phyloP scores from a whole-genome alignment of 1,139 yeast species.

The Yamadazyma pseudoaaseri region DNA sequence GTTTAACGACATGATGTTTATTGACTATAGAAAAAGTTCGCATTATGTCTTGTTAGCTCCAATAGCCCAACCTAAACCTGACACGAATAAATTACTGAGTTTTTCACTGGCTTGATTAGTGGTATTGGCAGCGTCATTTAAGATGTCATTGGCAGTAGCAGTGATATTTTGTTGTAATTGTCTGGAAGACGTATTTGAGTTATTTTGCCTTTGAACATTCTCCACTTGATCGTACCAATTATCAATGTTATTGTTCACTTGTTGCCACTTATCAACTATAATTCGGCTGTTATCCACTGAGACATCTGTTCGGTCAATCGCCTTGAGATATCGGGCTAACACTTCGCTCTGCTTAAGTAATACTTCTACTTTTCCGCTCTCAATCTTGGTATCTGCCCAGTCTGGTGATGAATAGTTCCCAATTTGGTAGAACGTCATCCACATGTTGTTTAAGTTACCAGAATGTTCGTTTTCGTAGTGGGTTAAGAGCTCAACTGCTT shows the following conservation, averaged over 20 bases:
- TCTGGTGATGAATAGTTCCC: conserved; percentile 53
- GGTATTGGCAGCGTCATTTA: conserved; percentile 34
- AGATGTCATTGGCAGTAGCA: conserved; percentile 24
- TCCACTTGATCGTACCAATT: conserved; percentile 17
- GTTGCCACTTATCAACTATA: conserved; percentile 38
- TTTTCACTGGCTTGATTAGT: conserved; percentile 47
- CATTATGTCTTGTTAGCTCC: conserved; percentile 44
- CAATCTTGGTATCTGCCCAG: conserved; percentile 35
- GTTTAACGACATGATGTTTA: conserved; percentile 19
- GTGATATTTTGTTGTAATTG: conserved; percentile 13
- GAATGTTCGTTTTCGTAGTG: conserved; percentile 14
- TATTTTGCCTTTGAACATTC: conserved; percentile 6
- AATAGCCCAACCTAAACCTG: conserved; percentile 68
- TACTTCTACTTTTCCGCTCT: conserved; percentile 19
- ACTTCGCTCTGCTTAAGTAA: conserved; percentile 47
- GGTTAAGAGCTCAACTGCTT: conserved; percentile 30
- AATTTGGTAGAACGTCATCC: conserved; percentile 66
- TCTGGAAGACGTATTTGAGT: conserved; percentile 5
- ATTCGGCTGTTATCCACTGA: conserved; percentile 23
- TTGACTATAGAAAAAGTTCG: neutral
- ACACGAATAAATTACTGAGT: conserved; percentile 50
- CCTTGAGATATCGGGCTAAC: conserved; percentile 40
- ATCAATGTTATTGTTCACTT: conserved; percentile 28
- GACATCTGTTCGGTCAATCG: conserved; percentile 19
- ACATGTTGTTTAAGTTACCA: conserved; percentile 33